Base-by-base conservation (phyloP, 345 rosid species). In the Linum usitatissimum region DNA sequence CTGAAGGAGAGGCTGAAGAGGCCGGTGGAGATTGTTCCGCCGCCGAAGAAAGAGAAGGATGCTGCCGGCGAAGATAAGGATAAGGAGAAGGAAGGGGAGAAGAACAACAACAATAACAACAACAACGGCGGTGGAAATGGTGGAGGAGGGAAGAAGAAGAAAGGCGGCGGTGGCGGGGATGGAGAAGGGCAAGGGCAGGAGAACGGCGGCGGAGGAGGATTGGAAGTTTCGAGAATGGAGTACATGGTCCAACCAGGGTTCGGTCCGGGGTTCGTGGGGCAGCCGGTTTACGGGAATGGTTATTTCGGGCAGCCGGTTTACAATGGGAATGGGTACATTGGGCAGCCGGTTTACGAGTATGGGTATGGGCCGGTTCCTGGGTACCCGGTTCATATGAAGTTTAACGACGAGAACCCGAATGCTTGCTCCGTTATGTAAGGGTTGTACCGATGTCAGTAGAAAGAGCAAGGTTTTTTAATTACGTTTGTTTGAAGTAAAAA, bases 381-480 rank as follows among this genome's bases (percentile, higher is more conserved):
- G 6, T 63, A 55, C 40, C 76, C 72, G 20, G 75, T 55, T 0
- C 83, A 79, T 3, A 75, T 83, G 75, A 66, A 77, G 23, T 85
- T 87, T 6, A 87, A 82, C 30, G 95, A 87, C 55, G 91, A 87
- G 77, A 81, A 81, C 62, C 86, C 86, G 1, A 77, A 79, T 63
- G 84, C 88, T 9, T 83, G 88, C 49, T 53, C 72, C 31, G 68
- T 81, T 30, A 68, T 75, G 85, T 83, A 74, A 73, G 12, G 59
- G 38, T 34, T 34, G 38, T 34, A 34, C 38, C 3, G 38, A 34
- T 7, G 38, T 5, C 4, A 34, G 38, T 23, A 2, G 38, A 34
- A 34, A 34, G 5, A 7, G 38, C 36, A 34, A 34, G 1, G 6
- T 34, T 34, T 34, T 34, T 34, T 34, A 34, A 4, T 34, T 34